phyloP scores from a whole-genome alignment of 2,329 filamentous ascomycete species.

The Chrysoporthe austroafricana region DNA sequence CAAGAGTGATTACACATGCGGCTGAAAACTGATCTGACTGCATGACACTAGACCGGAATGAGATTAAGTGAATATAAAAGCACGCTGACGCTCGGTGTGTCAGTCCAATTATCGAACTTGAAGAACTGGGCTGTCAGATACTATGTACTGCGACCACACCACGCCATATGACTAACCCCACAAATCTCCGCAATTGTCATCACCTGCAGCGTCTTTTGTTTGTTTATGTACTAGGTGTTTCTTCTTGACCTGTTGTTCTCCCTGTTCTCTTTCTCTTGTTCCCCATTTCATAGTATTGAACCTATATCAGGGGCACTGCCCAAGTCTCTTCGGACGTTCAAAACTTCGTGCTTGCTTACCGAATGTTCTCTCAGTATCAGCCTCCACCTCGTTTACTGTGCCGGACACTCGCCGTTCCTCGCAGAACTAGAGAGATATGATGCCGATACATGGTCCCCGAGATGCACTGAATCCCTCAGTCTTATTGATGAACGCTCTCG shows the following conservation, averaged over 20 bases:
- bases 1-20: not conserved
- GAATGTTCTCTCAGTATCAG: no score
- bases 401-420: no score
- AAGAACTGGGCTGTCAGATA: not conserved
- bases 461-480: not conserved
- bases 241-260: no score
- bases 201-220: not conserved
- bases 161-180: not conserved
- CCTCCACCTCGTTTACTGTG: no score
- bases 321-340: no score
- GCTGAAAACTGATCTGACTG: not conserved
- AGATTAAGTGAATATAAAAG: not conserved
- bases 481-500: not conserved
- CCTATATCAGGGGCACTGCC: no score
- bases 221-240: no score
- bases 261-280: no score
- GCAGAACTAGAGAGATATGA: not conserved
- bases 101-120: not conserved
- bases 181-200: not conserved
- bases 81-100: not conserved
- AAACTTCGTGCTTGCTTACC: no score
- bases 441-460: not conserved
- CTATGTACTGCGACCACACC: not conserved
- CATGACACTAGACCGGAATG: not conserved
- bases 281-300: no score